Percentiles rank a stretch among this genome's conserved stretches.
Conservation (phyloP, 768 basidiomycete species). For the Tricholoma saponaceum region DNA sequence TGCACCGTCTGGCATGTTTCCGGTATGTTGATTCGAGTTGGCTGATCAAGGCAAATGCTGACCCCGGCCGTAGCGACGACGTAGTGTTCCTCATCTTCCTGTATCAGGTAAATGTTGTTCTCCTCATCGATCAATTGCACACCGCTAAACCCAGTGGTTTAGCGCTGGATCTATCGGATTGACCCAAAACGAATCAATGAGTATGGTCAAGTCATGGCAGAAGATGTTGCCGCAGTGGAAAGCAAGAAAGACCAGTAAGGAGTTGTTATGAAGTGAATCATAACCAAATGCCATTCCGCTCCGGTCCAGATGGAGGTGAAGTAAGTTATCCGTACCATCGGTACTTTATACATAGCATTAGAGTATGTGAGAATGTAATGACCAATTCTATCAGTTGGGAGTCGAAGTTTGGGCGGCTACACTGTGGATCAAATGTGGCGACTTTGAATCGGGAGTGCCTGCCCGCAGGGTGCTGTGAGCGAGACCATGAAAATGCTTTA, state of each 20-base stretch:
- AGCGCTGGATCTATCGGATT: conserved; percentile 97
- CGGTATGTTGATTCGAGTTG: conserved; percentile 31
- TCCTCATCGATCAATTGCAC: not conserved
- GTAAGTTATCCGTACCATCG: conserved; percentile 14
- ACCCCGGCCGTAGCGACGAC: conserved; percentile 55
- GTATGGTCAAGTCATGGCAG: conserved; percentile 80
- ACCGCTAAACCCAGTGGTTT: conserved; percentile 18
- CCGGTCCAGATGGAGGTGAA: conserved; percentile 21
- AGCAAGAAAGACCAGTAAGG: conserved; percentile 54
- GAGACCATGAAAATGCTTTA: not conserved
- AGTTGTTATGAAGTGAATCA: conserved; percentile 5
- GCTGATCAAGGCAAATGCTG: conserved; percentile 13
- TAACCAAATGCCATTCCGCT: conserved; percentile 3
- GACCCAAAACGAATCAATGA: conserved; percentile 95
- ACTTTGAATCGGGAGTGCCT: not conserved
- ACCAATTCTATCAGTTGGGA: not conserved
- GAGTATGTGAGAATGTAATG: conserved; percentile 17
- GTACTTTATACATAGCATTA: conserved; percentile 6
- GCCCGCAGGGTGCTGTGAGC: not conserved
- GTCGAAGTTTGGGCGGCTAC: not conserved
- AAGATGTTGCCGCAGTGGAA: conserved; percentile 43
- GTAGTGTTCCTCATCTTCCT: conserved; percentile 89
- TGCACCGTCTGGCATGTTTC: conserved; percentile 90
- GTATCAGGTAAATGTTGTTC: conserved; percentile 69
- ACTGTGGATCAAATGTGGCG: not conserved